phyloP scores from a whole-genome alignment of 305 asterid genomes.

The Rubia occidens region DNA sequence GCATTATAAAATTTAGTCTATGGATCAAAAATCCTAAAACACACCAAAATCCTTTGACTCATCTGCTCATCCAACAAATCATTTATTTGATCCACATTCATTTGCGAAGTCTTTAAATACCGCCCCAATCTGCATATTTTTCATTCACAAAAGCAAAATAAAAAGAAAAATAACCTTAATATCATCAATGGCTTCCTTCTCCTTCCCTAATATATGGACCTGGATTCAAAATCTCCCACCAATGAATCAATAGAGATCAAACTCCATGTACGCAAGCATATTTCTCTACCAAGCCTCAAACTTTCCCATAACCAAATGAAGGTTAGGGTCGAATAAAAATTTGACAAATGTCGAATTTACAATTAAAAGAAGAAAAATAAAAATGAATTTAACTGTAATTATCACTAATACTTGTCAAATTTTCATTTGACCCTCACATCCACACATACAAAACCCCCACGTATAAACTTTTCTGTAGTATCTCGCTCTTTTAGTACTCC shows the following conservation, averaged over 20 bases:
- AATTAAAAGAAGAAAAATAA: too few relatives aligned
- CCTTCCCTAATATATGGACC: conserved; percentile 41
- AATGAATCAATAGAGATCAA: conserved; percentile 33
- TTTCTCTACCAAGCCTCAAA: conserved; percentile 52
- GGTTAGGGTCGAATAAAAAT: too few relatives aligned
- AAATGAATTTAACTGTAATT: too few relatives aligned
- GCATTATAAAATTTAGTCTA: not conserved
- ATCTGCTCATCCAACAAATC: not conserved
- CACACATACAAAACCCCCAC: too few relatives aligned
- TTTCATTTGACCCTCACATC: too few relatives aligned
- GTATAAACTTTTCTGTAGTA: too few relatives aligned
- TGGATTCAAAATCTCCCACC: conserved; percentile 56
- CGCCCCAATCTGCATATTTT: not conserved
- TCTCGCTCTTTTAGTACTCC: too few relatives aligned
- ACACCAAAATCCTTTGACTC: not conserved
- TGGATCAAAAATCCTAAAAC: not conserved
- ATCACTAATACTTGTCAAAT: too few relatives aligned
- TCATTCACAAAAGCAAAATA: not conserved
- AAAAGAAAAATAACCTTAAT: not conserved
- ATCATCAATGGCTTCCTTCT: conserved; percentile 12
- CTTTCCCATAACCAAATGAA: too few relatives aligned
- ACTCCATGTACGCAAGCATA: conserved; percentile 30
- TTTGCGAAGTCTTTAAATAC: conserved; percentile 7
- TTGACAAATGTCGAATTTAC: too few relatives aligned
- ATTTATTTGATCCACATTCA: not conserved